Evolutionary conservation across 768 basidiomycete species (phyloP).

Genomic region (Macrolepiota dolichaula): DNA sequence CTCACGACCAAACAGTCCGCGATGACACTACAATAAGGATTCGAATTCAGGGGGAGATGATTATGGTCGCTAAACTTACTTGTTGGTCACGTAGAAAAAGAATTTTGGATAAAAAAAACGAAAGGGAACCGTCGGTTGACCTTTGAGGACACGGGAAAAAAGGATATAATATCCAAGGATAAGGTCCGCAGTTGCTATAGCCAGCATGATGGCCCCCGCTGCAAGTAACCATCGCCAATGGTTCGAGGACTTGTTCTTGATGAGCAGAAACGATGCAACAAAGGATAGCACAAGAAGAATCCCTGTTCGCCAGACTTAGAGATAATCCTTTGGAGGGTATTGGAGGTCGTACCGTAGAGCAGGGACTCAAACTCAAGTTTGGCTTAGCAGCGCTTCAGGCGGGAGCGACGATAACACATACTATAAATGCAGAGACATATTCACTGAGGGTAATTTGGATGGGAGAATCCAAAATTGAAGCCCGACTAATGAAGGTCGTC

Average conservation of each 20-base stretch:
- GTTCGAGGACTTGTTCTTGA: slow-evolving; percentile 1
- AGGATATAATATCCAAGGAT: slow-evolving; percentile 3
- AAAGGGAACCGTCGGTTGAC: background rate
- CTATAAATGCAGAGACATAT: background rate
- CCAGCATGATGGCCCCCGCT: background rate
- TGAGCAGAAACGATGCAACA: background rate
- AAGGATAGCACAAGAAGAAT: background rate
- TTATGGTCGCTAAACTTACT: background rate
- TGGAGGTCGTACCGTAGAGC: background rate
- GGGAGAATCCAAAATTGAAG: background rate
- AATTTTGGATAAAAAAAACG: slow-evolving; percentile 1
- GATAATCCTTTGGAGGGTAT: background rate
- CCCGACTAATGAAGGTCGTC: background rate
- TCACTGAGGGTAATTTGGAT: background rate
- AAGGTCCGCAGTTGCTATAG: background rate
- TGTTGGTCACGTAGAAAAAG: slow-evolving; percentile 8
- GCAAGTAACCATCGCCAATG: slow-evolving; percentile 1
- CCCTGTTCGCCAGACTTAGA: background rate
- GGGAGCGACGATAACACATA: background rate
- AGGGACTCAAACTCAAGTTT: background rate
- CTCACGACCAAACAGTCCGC: slow-evolving; percentile 4
- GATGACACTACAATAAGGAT: background rate
- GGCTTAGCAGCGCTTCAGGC: background rate
- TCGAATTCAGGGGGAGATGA: background rate
- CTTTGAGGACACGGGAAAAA: background rate